Percentiles rank a stretch among this genome's conserved stretches.
Evolutionary conservation across 768 basidiomycete genomes (phyloP).

Genomic region (Lanmaoa rubissima): DNA sequence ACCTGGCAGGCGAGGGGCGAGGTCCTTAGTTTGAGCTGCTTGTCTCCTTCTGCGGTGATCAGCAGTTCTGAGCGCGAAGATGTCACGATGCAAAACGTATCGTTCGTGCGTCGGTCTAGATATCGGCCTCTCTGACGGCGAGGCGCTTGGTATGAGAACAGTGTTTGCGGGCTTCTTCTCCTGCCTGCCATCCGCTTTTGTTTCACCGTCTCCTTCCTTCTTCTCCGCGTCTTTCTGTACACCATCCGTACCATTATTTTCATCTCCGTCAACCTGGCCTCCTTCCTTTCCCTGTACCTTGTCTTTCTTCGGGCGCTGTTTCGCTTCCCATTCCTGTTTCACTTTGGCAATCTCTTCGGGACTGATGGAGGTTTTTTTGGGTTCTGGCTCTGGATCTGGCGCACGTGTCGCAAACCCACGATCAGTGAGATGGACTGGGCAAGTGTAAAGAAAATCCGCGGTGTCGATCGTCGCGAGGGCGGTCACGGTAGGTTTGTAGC

Average conservation of each 20-base stretch:
- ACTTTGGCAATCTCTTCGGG: conserved; percentile 76
- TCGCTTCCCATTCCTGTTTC: conserved; percentile 79
- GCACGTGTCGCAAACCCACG: conserved; percentile 65
- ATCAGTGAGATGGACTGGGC: conserved; percentile 78
- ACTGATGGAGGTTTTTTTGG: conserved; percentile 37
- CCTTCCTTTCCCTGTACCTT: conserved; percentile 47
- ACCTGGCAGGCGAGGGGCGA: conserved; percentile 70
- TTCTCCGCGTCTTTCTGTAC: conserved; percentile 32
- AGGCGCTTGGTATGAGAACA: conserved; percentile 19
- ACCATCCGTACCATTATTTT: conserved; percentile 9
- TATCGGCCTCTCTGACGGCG: conserved; percentile 33
- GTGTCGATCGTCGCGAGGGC: conserved; percentile 85
- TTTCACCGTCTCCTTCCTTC: conserved; percentile 33
- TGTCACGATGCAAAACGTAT: conserved; percentile 79
- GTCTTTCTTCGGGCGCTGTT: conserved; percentile 59
- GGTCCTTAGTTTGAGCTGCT: conserved; percentile 59
- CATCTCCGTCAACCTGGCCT: conserved; percentile 34
- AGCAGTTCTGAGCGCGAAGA: conserved; percentile 74
- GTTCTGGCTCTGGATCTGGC: conserved; percentile 40
- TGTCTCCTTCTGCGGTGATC: conserved; percentile 75
- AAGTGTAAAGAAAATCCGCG: conserved; percentile 84
- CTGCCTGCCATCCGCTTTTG: conserved; percentile 27
- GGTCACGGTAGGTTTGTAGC: conserved; percentile 75
- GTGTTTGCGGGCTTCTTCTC: conserved; percentile 22
- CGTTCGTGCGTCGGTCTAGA: conserved; percentile 60